Percentiles rank a stretch among this genome's conserved stretches.
Conservation (phyloP, 78 protist genomes). For the slime mould (Dictyostelium discoideum) region DNA sequence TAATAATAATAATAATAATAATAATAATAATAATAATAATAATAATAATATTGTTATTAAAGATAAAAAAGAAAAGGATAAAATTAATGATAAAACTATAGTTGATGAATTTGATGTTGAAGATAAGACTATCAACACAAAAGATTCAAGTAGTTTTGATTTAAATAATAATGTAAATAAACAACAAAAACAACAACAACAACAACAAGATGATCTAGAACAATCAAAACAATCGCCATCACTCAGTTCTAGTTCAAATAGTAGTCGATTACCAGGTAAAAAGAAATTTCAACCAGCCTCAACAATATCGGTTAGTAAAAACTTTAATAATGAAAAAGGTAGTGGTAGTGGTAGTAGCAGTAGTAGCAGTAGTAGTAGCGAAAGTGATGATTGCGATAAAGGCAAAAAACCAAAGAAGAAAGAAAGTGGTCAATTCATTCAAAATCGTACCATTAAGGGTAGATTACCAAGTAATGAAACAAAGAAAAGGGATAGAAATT, state of each 20-base stretch:
- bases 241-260: not conserved
- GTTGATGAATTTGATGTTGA: not conserved
- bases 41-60: not conserved
- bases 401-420: not conserved
- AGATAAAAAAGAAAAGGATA: not conserved
- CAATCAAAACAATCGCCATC: not conserved
- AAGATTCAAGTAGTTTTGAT: not conserved
- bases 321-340: not conserved
- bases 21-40: not conserved
- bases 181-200: not conserved
- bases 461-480: not conserved
- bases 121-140: not conserved
- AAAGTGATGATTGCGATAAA: not conserved
- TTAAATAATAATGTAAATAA: not conserved
- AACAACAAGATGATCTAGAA: not conserved
- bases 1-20: not conserved
- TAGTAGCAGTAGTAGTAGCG: not conserved
- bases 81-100: not conserved
- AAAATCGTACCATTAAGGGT: not conserved
- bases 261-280: not conserved
- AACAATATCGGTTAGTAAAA: not conserved
- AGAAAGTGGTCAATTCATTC: not conserved
- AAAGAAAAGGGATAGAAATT: conserved; percentile 2
- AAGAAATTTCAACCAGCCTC: not conserved
- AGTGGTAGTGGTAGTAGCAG: not conserved